Conservation (phyloP, 202 grass and related monocot genomes). For the Dendrocalamus latiflorus region DNA sequence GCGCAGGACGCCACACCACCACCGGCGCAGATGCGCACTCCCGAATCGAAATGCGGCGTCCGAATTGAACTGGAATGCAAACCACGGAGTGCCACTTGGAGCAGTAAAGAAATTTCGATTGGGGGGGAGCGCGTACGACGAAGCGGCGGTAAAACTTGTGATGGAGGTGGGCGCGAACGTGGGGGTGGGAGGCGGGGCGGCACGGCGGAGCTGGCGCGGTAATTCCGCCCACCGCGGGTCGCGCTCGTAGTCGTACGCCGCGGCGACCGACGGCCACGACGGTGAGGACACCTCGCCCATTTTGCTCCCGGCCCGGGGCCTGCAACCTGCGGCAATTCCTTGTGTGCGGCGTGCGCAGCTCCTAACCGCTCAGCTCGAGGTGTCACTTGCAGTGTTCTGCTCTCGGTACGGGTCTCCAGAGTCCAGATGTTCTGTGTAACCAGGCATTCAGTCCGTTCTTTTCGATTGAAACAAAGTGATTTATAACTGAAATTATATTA, state of each 20-base stretch:
- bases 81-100: not conserved
- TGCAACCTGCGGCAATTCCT: not conserved
- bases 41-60: not conserved
- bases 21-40: not conserved
- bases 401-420: no score
- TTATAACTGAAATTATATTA: no score
- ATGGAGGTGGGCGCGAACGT: conserved; percentile 47
- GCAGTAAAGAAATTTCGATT: not conserved
- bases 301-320: not conserved
- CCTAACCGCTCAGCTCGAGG: not conserved
- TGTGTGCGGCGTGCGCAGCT: not conserved
- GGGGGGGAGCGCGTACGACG: conserved; percentile 20
- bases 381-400: not conserved
- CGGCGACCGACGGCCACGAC: conserved; percentile 17
- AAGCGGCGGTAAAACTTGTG: conserved; percentile 65
- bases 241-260: conserved; percentile 57
- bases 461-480: no score
- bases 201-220: conserved; percentile 49
- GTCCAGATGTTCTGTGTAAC: not conserved
- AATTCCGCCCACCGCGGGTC: conserved; percentile 50
- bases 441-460: not conserved
- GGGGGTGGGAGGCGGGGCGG: conserved; percentile 34
- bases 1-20: not conserved
- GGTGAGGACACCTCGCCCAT: no score
- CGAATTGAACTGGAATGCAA: not conserved